Evolutionary conservation across 306 rosid genomes (phyloP).

Genomic region (Sicyos edulis): DNA sequence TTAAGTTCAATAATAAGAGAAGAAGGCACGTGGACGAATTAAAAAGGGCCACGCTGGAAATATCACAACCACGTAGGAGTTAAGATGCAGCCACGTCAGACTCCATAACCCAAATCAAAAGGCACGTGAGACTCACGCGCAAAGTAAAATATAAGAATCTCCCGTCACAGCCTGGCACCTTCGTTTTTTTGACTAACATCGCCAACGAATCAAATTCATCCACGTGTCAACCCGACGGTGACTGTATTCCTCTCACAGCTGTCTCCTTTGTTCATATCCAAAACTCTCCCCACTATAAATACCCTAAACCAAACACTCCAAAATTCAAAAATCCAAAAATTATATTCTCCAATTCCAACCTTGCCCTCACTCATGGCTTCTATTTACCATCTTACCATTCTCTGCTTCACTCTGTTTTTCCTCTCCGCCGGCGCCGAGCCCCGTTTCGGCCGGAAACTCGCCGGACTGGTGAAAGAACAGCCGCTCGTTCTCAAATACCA

Average conservation of each 20-base stretch:
- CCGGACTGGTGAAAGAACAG: slow-evolving; percentile 54
- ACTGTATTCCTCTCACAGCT: neutral
- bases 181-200: neutral
- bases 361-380: slow-evolving; percentile 26
- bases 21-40: no score
- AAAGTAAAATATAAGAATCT: neutral
- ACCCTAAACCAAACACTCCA: neutral
- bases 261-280: slow-evolving; percentile 14
- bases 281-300: neutral
- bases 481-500: slow-evolving; percentile 76
- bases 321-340: neutral
- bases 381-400: neutral
- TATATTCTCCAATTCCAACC: no score
- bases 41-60: neutral
- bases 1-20: no score
- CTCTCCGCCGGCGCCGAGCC: neutral
- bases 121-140: slow-evolving; percentile 11
- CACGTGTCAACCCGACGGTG: neutral
- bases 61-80: neutral
- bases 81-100: neutral
- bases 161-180: slow-evolving; percentile 19
- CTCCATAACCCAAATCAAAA: neutral
- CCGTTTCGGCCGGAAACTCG: slow-evolving; percentile 24
- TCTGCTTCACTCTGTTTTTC: slow-evolving; percentile 8
- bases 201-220: neutral